Percentiles rank a stretch among this genome's conserved stretches.
These are phyloP conservation scores for Phytophthora citrophthora DNA, from an alignment of 352 stramenopile genomes.

Conservation along the genomic window DNA sequence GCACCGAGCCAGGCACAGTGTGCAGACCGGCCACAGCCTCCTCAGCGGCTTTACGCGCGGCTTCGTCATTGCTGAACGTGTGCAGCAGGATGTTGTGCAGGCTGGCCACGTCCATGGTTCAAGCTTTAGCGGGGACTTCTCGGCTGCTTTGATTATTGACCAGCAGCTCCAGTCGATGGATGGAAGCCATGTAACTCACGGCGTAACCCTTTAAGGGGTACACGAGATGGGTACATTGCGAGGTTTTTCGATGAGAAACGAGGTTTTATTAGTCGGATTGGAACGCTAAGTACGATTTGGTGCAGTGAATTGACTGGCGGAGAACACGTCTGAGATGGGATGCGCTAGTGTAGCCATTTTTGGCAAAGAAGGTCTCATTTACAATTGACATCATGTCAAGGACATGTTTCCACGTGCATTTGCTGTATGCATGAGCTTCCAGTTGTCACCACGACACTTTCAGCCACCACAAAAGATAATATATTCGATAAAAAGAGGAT, in stretches of 20 bases:
- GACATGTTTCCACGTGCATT: too few species aligned
- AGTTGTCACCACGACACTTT: too few species aligned
- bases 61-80: constrained; percentile 84
- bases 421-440: too few species aligned
- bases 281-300: constrained; percentile 7
- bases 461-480: too few species aligned
- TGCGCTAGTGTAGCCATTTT: background rate
- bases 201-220: constrained; percentile 11
- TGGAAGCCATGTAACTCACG: constrained; percentile 32
- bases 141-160: constrained; percentile 30
- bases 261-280: constrained; percentile 11
- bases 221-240: constrained; percentile 13
- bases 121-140: constrained; percentile 14
- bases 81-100: constrained; percentile 91
- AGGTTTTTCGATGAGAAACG: constrained; percentile 19
- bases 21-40: constrained; percentile 79
- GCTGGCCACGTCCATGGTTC: constrained; percentile 85
- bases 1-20: constrained; percentile 73
- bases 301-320: constrained; percentile 34
- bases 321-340: constrained; percentile 25
- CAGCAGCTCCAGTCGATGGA: constrained; percentile 29
- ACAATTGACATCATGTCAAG: too few species aligned
- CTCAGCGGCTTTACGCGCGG: constrained; percentile 75
- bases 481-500: too few species aligned
- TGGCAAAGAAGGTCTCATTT: background rate